Evolutionary conservation across 2,329 filamentous ascomycete genomes (phyloP).

Genomic region (Xylaria sp.): DNA sequence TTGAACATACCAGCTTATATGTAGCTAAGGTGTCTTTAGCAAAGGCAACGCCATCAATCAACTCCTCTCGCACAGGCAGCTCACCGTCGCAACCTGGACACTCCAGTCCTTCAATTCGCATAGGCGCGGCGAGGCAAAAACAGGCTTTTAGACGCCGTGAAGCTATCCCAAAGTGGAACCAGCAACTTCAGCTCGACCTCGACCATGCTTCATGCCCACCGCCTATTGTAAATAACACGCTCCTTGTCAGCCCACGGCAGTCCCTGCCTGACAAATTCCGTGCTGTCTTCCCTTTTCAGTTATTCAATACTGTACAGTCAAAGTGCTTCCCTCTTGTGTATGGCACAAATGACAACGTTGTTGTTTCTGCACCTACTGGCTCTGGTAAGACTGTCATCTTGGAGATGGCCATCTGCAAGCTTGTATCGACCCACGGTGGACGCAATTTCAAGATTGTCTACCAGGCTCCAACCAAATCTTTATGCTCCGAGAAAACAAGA

Average conservation of each 20-base stretch:
- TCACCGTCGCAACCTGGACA: constrained; percentile 42
- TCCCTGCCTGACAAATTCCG: constrained; percentile 76
- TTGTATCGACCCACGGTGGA: constrained; percentile 66
- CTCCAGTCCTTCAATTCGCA: constrained; percentile 48
- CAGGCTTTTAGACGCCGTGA: constrained; percentile 32
- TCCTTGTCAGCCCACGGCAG: constrained; percentile 56
- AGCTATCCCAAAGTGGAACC: constrained; percentile 38
- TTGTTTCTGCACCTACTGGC: constrained; percentile 83
- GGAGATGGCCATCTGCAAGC: constrained; percentile 82
- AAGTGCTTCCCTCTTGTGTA: constrained; percentile 78
- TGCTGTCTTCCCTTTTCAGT: constrained; percentile 75
- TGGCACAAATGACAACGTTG: constrained; percentile 76
- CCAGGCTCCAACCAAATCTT: constrained; percentile 84
- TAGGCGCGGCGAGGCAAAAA: constrained; percentile 39
- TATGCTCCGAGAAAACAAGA: constrained; percentile 79
- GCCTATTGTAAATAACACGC: constrained; percentile 54
- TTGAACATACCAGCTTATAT: neutral
- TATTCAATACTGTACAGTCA: constrained; percentile 87
- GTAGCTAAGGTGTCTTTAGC: constrained; percentile 38
- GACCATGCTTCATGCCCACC: constrained; percentile 47
- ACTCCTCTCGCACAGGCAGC: constrained; percentile 40
- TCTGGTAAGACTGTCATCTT: constrained; percentile 87
- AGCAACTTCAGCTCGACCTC: constrained; percentile 41
- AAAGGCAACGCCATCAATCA: constrained; percentile 36
- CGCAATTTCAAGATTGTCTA: constrained; percentile 83